Conservation (phyloP, 768 basidiomycete species). For the Naganishia kalamii region DNA sequence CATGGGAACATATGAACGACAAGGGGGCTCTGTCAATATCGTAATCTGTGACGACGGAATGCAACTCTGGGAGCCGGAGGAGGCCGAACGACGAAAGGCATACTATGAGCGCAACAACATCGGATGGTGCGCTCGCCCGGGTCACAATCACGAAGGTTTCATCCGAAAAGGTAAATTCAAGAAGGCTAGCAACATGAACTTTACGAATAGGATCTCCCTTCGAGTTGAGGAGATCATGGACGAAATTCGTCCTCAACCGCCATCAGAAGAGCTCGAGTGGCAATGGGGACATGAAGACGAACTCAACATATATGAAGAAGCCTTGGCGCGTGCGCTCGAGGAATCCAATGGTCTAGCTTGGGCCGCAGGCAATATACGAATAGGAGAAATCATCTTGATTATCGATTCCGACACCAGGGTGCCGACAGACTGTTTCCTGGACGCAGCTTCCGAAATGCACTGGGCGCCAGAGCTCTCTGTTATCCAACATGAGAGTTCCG, state of each 20-base stretch:
- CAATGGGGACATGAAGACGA: conserved; percentile 51
- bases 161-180: conserved; percentile 84
- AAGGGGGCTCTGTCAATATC: conserved; percentile 74
- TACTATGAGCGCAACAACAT: conserved; percentile 69
- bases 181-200: conserved; percentile 91
- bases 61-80: conserved; percentile 59
- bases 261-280: not conserved
- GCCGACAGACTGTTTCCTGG: conserved; percentile 67
- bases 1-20: conserved; percentile 80
- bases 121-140: conserved; percentile 75
- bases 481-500: conserved; percentile 49
- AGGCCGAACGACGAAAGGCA: conserved; percentile 60
- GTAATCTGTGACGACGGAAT: conserved; percentile 79
- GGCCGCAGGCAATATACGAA: conserved; percentile 63
- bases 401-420: conserved; percentile 5
- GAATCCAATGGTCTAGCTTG: conserved; percentile 61
- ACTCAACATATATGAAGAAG: conserved; percentile 60
- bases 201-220: conserved; percentile 63
- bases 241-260: not conserved
- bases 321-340: conserved; percentile 67
- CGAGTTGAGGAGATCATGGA: conserved; percentile 55
- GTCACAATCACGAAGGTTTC: conserved; percentile 63
- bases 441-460: conserved; percentile 76
- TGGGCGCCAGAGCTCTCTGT: conserved; percentile 78
- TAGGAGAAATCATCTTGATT: conserved; percentile 42